Conservation (phyloP, 495 filamentous ascomycete genomes). For the Aspergillus campestris region DNA sequence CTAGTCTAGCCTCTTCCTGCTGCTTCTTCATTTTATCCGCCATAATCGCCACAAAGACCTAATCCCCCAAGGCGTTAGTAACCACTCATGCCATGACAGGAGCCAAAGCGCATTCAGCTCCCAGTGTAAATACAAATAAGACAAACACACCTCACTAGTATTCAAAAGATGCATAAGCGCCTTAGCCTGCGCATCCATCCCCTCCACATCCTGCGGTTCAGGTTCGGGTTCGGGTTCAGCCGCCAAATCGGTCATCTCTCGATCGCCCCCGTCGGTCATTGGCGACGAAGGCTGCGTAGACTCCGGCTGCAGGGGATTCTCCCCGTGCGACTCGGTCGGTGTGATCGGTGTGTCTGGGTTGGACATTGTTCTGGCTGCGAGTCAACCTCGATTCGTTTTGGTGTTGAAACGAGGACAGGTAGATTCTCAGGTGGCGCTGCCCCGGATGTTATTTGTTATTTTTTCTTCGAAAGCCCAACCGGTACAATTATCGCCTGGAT, state of each 20-base stretch:
- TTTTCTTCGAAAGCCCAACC: neutral
- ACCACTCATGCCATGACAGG: neutral
- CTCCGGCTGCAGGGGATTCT: constrained; percentile 18
- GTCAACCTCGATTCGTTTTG: neutral
- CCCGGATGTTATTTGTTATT: no score
- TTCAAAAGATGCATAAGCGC: constrained; percentile 37
- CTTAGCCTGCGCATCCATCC: constrained; percentile 34
- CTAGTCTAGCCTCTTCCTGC: constrained; percentile 45
- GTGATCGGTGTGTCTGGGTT: constrained; percentile 29
- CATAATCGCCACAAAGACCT: constrained; percentile 49
- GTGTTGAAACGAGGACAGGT: neutral
- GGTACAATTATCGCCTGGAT: neutral
- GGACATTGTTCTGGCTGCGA: constrained; percentile 15
- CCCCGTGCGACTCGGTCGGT: constrained; percentile 23
- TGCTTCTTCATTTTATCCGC: constrained; percentile 55
- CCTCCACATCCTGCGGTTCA: constrained; percentile 18
- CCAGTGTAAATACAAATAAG: neutral
- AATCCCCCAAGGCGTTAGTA: neutral
- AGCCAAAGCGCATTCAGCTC: neutral
- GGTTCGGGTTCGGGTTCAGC: no score
- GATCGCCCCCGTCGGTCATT: constrained; percentile 13
- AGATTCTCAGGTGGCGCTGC: neutral
- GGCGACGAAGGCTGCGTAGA: constrained; percentile 42
- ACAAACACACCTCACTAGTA: constrained; percentile 40
- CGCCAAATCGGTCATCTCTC: constrained; percentile 10